phyloP scores from a whole-genome alignment of 176 grass and related monocot genomes.

The Paspalum vaginatum region DNA sequence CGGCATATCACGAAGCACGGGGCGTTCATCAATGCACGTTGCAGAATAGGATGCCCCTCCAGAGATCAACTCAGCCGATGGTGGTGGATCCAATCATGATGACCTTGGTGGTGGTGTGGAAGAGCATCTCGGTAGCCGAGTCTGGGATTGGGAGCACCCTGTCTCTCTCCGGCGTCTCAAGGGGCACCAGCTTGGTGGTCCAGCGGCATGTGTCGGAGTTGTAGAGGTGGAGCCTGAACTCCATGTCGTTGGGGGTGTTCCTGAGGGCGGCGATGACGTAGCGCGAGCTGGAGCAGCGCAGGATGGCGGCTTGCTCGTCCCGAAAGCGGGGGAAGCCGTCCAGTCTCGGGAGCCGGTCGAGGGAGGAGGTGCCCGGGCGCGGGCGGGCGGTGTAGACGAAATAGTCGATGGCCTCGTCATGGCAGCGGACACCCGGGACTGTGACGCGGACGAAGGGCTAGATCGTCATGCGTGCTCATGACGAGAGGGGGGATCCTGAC shows the following conservation, averaged over 20 bases:
- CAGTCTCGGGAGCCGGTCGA: background rate
- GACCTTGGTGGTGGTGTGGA: background rate
- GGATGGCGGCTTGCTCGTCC: background rate
- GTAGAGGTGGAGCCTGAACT: background rate
- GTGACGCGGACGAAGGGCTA: conserved; percentile 3
- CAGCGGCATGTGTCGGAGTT: background rate
- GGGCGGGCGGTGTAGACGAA: background rate
- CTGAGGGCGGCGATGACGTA: conserved; percentile 8
- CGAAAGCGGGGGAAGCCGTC: background rate
- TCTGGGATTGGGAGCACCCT: background rate
- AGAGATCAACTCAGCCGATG: conserved; percentile 17
- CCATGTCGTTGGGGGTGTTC: fast-evolving
- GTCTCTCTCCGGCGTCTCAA: background rate
- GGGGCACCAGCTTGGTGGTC: background rate
- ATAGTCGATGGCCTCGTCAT: background rate
- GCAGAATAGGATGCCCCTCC: conserved; percentile 23
- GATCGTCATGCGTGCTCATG: background rate
- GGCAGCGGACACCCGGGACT: background rate
- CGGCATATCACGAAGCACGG: conserved; percentile 12
- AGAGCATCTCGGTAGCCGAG: background rate
- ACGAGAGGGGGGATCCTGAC: background rate
- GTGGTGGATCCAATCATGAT: background rate
- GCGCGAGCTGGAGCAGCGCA: background rate
- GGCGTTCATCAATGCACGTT: background rate
- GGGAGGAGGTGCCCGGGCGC: background rate